Evolutionary conservation across 768 basidiomycete species (phyloP), one percentile per base, ranked within the genome.

Genomic region (Phylloporus sp.): DNA sequence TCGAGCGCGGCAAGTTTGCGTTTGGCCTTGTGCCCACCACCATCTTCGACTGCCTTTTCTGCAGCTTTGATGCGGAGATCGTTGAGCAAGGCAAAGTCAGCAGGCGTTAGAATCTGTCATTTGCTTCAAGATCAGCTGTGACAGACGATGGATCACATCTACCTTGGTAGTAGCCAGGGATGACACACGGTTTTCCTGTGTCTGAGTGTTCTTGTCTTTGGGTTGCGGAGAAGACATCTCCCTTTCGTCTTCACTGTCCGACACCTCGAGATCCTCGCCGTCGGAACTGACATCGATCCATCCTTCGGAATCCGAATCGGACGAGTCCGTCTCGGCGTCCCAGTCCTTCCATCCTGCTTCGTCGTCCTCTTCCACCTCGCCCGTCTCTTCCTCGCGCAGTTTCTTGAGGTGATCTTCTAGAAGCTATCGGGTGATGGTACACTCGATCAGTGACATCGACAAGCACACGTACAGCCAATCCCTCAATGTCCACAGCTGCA

Each of bases 41-140:
- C 83, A 22, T 69, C 70, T 63, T 91, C 83, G 6, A 88, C 84
- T 1, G 82, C 83, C 51, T 82, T 79, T 15, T 78, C 73, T 16
- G 89, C 90, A 0, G 86, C 90, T 70, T 91, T 79, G 45, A 91
- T 78, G 2, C 87, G 85, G 18, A 98, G 82, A 59, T 97, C 91
- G 63, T 91, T 89, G 47, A 98, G 77, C 46, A 97, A 70, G 0
- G 89, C 89, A 65, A 97, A 99, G 69, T 99, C 97, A 27, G 94
- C 94, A 0, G 97, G 97, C 0, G 97, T 98, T 38, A 98, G 81
- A 61, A 99, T 98, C 93, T 97, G 58, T 22, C 31, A 13, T 23
- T 12, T 36, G 7, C 5, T 3, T 43, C 34, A 61, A 28, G 10
- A 18, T 38, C 16, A 16, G 10, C 32, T 3, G 10, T 6, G 3